Evolutionary conservation across 129 eudicot species (phyloP), one percentile per base, ranked within the genome.

Genomic region (Daucus carota): DNA sequence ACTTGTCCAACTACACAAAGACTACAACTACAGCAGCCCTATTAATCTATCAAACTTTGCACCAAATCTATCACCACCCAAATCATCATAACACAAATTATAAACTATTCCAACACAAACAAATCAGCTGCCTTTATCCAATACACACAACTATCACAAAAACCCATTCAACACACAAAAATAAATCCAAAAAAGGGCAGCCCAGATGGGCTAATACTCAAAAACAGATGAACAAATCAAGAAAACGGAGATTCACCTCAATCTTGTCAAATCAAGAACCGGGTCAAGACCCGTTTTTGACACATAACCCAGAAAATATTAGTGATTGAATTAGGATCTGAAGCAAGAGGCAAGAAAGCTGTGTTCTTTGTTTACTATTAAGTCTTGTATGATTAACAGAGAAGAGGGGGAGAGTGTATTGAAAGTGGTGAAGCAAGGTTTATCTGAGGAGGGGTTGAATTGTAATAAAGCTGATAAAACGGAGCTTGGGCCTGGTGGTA

Each of bases 241-340:
- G 43, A 72, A 42, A 50, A 1, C 18, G 36, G 41, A 70, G 71
- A 79, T 79, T 79, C 36, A 79, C 82, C 82, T 60, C 13, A 48
- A 29, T 5, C 69, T 46, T 46, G 20, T 12, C 38, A 29, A 62
- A 62, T 62, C 10, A 16, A 66, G 16, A 28, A 54, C 9, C 63
- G 63, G 63, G 63, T 54, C 63, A 54, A 54, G 62, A n/a, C 63
- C 62, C 62, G 28, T 6, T 52, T 52, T 52, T 52, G 43, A 5
- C 7, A 52, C 62, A 52, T 52, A 24, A 52, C 62, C 63, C 63
- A 9, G 28, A 22, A 31, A 57, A 29, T n/a, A 13, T 36, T 24
- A 36, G 38, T 24, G 41, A 57, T 57, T 75, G 24, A 36, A 28
- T 46, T 14, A 77, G 74, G 74, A 77, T 77, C 74, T 67, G 38